phyloP scores from a whole-genome alignment of 1,284 basidiomycete genomes.

The Ustilago lituana region DNA sequence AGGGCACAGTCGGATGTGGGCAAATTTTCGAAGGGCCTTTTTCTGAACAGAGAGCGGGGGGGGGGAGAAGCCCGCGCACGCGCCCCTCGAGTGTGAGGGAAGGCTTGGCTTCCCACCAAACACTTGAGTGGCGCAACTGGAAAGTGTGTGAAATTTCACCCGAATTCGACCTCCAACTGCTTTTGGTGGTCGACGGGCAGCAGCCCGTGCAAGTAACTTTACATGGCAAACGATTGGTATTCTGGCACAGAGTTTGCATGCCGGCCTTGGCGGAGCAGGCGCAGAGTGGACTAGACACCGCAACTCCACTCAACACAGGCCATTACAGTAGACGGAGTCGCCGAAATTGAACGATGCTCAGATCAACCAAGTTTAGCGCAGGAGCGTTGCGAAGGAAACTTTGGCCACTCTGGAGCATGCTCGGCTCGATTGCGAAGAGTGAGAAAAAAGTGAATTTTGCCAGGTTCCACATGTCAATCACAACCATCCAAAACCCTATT shows the following conservation, averaged over 20 bases:
- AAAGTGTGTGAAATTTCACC: neutral
- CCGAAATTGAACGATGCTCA: conserved; percentile 1
- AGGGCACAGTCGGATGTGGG: neutral
- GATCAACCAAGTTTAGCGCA: neutral
- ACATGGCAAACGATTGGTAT: conserved; percentile 3
- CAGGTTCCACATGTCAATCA: conserved; percentile 2
- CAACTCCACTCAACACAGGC: neutral
- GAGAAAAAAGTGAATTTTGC: neutral
- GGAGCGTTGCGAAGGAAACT: neutral
- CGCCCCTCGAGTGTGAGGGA: no score
- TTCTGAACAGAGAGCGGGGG: neutral
- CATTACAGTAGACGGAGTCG: neutral
- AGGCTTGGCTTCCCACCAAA: neutral
- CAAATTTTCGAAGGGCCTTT: conserved; percentile 7
- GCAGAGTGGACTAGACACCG: no score
- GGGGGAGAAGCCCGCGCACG: no score
- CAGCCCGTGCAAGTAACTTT: neutral
- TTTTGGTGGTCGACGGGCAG: no score
- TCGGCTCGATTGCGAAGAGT: no score
- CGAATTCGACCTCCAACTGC: neutral
- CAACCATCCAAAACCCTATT: neutral
- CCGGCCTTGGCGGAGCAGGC: no score
- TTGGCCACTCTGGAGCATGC: no score
- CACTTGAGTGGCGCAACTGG: neutral
- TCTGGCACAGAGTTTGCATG: no score